These are phyloP conservation scores for Carex pumila DNA, from an alignment of 176 grass and related monocot species.

Conservation along the genomic window DNA sequence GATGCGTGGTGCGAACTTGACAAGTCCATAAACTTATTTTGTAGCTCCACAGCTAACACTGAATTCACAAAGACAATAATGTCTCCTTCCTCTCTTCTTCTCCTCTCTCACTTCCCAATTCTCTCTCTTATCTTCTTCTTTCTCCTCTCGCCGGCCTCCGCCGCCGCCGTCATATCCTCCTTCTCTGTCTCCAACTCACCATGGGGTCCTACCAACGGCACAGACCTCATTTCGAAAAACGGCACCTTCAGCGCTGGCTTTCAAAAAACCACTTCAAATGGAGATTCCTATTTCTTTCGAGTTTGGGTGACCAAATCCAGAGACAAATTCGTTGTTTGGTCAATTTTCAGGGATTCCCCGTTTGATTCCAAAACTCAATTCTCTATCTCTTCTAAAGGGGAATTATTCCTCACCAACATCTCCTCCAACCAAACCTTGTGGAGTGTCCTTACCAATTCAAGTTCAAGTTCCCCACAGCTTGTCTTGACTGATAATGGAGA, in stretches of 20 bases:
- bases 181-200: slow-evolving; percentile 28
- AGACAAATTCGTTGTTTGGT: slow-evolving; percentile 36
- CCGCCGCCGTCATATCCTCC: not conserved
- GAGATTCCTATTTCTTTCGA: slow-evolving; percentile 32
- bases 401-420: slow-evolving; percentile 33
- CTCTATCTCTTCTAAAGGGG: slow-evolving; percentile 13
- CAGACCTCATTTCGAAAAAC: slow-evolving; percentile 29
- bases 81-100: slow-evolving; percentile 4
- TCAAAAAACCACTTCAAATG: not conserved
- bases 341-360: not conserved
- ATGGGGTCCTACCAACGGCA: slow-evolving; percentile 35
- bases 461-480: not conserved
- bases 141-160: slow-evolving; percentile 4
- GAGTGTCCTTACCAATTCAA: not conserved
- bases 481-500: slow-evolving; percentile 19
- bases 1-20: not conserved
- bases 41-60: not conserved
- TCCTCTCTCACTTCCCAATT: not conserved
- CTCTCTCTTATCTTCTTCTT: slow-evolving; percentile 1
- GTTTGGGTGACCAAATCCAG: slow-evolving; percentile 40
- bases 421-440: slow-evolving; percentile 14
- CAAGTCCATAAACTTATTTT: not conserved
- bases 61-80: not conserved
- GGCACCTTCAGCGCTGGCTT: slow-evolving; percentile 46
- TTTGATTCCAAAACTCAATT: not conserved